Base-by-base conservation (phyloP, 1,284 basidiomycete genomes). In the Ganoderma sinense region DNA sequence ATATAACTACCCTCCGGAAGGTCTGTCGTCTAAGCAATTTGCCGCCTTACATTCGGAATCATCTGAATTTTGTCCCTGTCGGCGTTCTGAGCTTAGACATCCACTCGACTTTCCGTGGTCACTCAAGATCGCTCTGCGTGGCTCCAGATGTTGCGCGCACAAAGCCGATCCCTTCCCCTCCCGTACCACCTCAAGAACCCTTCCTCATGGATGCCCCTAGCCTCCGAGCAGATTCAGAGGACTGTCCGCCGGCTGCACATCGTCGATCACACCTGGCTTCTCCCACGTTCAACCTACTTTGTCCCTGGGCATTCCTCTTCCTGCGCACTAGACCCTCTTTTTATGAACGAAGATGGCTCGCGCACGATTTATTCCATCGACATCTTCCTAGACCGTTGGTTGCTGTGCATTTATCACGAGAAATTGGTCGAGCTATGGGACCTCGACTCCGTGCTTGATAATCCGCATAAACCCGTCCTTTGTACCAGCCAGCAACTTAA, bases 401-500 rank as follows among this genome's bases (percentile, higher is more conserved):
- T 80, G 0, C 67, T 79, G 0, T 77, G 73, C 31, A 70, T 78
- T 0, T 77, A 74, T 29, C 72, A 75, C 16, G 78, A 79, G 65
- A 70, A 75, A n/a, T 55, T 72, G 8, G 66, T 79, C 23, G 74
- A 78, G 40, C 45, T 80, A 1, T 80, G 78, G 78, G 79, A 80
- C 59, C 75, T 80, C 5, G 72, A 73, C 41, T 58, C 71, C 4
- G 64, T 68, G 3, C 18, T 65, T 16, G 55, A 64, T 23, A 33
- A 66, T 18, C 69, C 72, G 1, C 56, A 66, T 31, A 64, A 65
- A 41, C 66, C 70, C 0, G 59, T 71, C 8, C 55, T 71, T 2
- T 73, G 72, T 48, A 70, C 68, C 1, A 70, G 72, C 14, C 64
- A 67, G 26, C 64, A 55, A 16, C 53, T 73, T 40, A 66, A 58